These are phyloP conservation scores for Chrysophaeum taylorii DNA, from an alignment of 352 stramenopile genomes.

Conservation along the genomic window DNA sequence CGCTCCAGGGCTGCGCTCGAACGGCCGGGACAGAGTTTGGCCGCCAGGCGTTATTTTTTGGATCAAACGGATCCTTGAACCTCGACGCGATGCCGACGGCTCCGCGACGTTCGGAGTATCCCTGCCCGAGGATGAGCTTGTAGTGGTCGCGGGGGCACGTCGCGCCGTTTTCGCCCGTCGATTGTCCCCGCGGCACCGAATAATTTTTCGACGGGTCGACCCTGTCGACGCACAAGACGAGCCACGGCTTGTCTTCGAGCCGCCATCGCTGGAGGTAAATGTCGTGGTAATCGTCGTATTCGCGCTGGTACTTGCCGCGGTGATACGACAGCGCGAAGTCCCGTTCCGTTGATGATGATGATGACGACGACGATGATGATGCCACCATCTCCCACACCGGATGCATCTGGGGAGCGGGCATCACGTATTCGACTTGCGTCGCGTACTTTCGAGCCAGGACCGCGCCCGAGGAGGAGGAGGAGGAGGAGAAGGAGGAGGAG, in stretches of 20 bases:
- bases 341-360: conserved; percentile 18
- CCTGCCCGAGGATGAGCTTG: conserved; percentile 47
- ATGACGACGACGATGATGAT: too few relatives aligned
- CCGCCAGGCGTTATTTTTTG: conserved; percentile 71
- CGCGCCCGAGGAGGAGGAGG: conserved; percentile 26
- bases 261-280: conserved; percentile 90
- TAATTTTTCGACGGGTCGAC: conserved; percentile 24
- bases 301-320: conserved; percentile 75
- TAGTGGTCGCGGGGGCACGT: conserved; percentile 39
- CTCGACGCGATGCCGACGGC: conserved; percentile 54
- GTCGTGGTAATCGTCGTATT: conserved; percentile 91
- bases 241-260: conserved; percentile 80
- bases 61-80: conserved; percentile 80
- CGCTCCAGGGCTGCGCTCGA: conserved; percentile 75
- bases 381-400: conserved; percentile 91
- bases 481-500: too few relatives aligned
- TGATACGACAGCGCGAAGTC: conserved; percentile 91
- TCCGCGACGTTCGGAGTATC: conserved; percentile 37
- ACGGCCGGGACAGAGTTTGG: conserved; percentile 65
- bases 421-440: conserved; percentile 82
- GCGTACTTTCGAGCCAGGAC: conserved; percentile 87
- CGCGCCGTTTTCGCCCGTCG: conserved; percentile 23
- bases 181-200: neutral
- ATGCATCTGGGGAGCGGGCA: conserved; percentile 87
- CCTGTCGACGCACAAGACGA: conserved; percentile 66